Evolutionary conservation across 2,329 filamentous ascomycete genomes (phyloP), one percentile per base, ranked within the genome.

Genomic region (Colletotrichum tropicicola): DNA sequence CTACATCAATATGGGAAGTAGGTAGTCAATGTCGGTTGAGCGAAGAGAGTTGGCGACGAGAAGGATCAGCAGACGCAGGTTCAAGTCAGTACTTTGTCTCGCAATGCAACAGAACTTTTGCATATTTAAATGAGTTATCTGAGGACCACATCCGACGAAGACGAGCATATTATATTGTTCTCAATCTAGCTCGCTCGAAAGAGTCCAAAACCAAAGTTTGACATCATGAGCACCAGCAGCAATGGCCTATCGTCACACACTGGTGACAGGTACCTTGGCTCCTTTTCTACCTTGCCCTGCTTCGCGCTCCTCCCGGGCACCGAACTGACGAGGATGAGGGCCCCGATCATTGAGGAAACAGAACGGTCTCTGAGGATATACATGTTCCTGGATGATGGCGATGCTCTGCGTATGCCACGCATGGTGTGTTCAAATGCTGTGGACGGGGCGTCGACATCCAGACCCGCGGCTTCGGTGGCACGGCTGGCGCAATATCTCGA

Each of bases 331-430:
- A 6, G 12, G 8, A 8, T 15, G 25, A 52, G 32, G 15, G 21
- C 10, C 15, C 32, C 0, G 0, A 1, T 3, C 32, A n/a, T 17
- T 21, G 39, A 13, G n/a, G 19, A 27, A 15, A 3, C 0, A 0
- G 35, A 53, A 2, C 35, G 19, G 9, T 23, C n/a, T 4, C 6
- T 55, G 21, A 55, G 52, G 3, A 43, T 45, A 2, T 15, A n/a
- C 5, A 19, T 55, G 27, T 55, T 55, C 7, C 19, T 55, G 8
- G 8, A 32, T 15, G 27, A 45, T n/a, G n/a, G n/a, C 39, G 27
- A 55, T 10, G 28, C 10, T 23, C 48, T 52, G 6, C n/a, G 19
- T 15, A 49, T 23, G 6, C 37, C 21, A 0, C 30, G 9, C 17
- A 17, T 52, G 12, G 17, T 17, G n/a, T 52, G 21, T 37, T 10